Evolutionary conservation across 2,329 filamentous ascomycete genomes (phyloP).

Genomic region (Akanthomyces muscarius): DNA sequence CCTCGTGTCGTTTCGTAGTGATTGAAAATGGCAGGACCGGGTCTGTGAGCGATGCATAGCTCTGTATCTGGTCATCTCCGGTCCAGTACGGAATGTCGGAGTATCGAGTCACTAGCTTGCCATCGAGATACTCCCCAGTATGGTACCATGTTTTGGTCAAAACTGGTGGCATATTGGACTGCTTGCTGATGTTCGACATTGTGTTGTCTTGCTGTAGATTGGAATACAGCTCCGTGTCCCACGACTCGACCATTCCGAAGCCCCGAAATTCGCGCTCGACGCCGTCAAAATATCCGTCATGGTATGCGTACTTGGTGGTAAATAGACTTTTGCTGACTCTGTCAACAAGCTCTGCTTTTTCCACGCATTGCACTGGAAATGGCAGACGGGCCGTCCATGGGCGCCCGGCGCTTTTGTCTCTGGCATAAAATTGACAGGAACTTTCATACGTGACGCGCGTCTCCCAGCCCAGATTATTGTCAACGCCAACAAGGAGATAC

Average conservation of each 20-base stretch:
- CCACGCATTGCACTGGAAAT: slow-evolving; percentile 28
- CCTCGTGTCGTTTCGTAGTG: background rate
- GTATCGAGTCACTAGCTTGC: slow-evolving; percentile 3
- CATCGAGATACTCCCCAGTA: slow-evolving; percentile 10
- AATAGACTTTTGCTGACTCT: slow-evolving; percentile 12
- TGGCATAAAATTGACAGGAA: slow-evolving; percentile 24
- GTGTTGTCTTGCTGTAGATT: background rate
- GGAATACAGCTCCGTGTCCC: slow-evolving; percentile 22
- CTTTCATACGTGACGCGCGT: slow-evolving; percentile 22
- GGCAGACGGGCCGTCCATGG: slow-evolving; percentile 27
- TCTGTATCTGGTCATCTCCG: background rate
- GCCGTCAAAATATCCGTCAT: slow-evolving; percentile 28
- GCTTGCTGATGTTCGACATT: slow-evolving; percentile 10
- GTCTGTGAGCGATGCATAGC: background rate
- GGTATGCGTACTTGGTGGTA: slow-evolving; percentile 21
- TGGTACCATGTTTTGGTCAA: slow-evolving; percentile 18
- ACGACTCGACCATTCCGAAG: slow-evolving; percentile 29
- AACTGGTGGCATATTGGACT: slow-evolving; percentile 13
- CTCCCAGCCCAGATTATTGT: slow-evolving; percentile 23
- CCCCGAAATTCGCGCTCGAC: slow-evolving; percentile 29
- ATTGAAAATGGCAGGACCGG: background rate
- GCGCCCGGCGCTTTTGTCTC: slow-evolving; percentile 21
- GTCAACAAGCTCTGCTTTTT: slow-evolving; percentile 14
- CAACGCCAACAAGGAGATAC: slow-evolving; percentile 21
- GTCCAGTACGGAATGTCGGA: slow-evolving; percentile 13